Evolutionary conservation across 2,329 filamentous ascomycete genomes (phyloP).

Genomic region (Colletotrichum gloeosporioides): DNA sequence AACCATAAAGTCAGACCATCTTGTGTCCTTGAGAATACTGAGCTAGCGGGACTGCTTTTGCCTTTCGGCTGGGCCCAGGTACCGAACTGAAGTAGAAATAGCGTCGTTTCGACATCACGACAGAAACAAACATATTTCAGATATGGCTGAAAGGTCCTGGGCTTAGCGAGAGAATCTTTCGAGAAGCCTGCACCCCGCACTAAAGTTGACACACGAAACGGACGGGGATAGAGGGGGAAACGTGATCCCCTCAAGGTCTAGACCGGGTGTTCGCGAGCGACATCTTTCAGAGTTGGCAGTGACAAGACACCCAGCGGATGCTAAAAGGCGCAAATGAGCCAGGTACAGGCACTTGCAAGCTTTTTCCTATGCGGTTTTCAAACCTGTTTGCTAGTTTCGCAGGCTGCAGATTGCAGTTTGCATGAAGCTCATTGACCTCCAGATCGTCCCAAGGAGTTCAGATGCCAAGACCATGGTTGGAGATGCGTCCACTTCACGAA

Average conservation of each 20-base stretch:
- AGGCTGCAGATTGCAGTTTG: neutral
- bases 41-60: neutral
- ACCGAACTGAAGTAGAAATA: neutral
- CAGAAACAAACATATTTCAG: neutral
- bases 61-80: neutral
- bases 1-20: neutral
- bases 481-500: neutral
- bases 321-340: neutral
- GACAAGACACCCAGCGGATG: neutral
- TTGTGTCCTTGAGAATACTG: neutral
- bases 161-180: neutral
- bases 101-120: neutral
- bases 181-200: neutral
- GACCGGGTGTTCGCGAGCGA: neutral
- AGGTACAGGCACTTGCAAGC: neutral
- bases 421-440: neutral
- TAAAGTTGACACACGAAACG: neutral
- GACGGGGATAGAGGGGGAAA: neutral
- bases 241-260: neutral
- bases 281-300: neutral
- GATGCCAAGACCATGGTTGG: neutral
- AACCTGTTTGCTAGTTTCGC: neutral
- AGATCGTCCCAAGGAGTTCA: slow-evolving; percentile 1
- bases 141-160: neutral
- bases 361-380: neutral